Evolutionary conservation across 148 eudicot species (phyloP).

Genomic region (Drosera capensis): DNA sequence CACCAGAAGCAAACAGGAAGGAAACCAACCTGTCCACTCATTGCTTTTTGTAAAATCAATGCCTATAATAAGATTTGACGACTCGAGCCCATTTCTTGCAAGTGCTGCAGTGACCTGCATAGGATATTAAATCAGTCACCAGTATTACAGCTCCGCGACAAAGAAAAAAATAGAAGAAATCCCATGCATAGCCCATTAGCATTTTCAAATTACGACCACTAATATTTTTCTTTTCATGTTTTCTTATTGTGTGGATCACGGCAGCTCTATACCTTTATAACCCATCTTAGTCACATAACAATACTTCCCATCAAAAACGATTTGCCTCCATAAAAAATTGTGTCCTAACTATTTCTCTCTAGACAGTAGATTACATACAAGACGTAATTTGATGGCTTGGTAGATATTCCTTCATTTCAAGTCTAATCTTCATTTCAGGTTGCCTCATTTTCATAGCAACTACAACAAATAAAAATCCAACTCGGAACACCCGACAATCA

Average conservation of each 20-base stretch:
- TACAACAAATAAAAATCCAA: no score
- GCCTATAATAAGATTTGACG: conserved; percentile 90
- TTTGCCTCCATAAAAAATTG: no score
- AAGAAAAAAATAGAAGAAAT: background rate
- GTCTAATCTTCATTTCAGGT: no score
- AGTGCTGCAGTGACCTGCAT: conserved; percentile 84
- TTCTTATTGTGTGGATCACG: no score
- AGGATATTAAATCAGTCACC: conserved; percentile 1
- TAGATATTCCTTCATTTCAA: no score
- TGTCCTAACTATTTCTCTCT: no score
- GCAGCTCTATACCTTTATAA: background rate
- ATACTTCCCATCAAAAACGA: no score
- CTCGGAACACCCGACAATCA: background rate
- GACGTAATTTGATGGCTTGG: no score
- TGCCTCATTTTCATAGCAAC: no score
- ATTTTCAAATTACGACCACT: no score
- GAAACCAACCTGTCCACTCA: conserved; percentile 83
- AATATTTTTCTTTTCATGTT: no score
- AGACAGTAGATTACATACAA: background rate
- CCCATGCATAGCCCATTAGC: background rate
- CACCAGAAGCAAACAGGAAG: background rate
- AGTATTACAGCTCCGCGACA: background rate
- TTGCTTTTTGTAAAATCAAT: conserved; percentile 97
- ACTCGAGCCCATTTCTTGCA: conserved; percentile 82
- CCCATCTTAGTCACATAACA: no score